Evolutionary conservation across 192 early-diverging fungal species (phyloP).

Genomic region (Mortierella claussenii): DNA sequence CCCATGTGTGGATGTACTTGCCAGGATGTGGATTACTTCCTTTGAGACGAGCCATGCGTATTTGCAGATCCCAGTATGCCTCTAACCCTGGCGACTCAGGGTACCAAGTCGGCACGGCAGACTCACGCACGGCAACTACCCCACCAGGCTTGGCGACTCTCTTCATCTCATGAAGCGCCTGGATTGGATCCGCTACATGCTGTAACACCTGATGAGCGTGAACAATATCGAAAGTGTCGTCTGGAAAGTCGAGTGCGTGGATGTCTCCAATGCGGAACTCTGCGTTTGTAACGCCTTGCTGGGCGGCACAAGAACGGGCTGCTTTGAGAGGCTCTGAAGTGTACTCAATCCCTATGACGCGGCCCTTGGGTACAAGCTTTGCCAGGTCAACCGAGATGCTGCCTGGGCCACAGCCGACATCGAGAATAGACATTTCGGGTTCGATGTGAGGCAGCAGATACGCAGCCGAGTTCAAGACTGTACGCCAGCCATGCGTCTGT

Average conservation of each 20-base stretch:
- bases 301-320: slow-evolving; percentile 1
- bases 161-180: slow-evolving; percentile 18
- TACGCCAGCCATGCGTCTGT: slow-evolving; percentile 20
- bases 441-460: slow-evolving; percentile 14
- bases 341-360: slow-evolving; percentile 24
- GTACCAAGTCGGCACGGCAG: slow-evolving; percentile 4
- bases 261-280: slow-evolving; percentile 18
- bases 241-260: slow-evolving; percentile 23
- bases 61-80: slow-evolving; percentile 5
- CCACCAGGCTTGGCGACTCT: slow-evolving; percentile 11
- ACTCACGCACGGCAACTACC: slow-evolving; percentile 20
- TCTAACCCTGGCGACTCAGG: slow-evolving; percentile 20
- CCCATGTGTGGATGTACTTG: slow-evolving; percentile 6
- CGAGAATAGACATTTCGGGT: slow-evolving; percentile 15
- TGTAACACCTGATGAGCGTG: slow-evolving; percentile 23
- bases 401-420: slow-evolving; percentile 26
- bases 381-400: slow-evolving; percentile 19
- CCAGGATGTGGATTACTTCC: slow-evolving; percentile 19
- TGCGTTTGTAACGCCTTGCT: slow-evolving; percentile 18
- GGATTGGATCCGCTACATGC: slow-evolving; percentile 20
- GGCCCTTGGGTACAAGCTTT: slow-evolving; percentile 13
- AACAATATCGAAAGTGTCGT: slow-evolving; percentile 23
- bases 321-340: slow-evolving; percentile 10
- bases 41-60: slow-evolving; percentile 10
- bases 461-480: slow-evolving; percentile 8